These are phyloP conservation scores for Alternaria alternata DNA, from an alignment of 2,329 filamentous ascomycete species.

Conservation along the genomic window DNA sequence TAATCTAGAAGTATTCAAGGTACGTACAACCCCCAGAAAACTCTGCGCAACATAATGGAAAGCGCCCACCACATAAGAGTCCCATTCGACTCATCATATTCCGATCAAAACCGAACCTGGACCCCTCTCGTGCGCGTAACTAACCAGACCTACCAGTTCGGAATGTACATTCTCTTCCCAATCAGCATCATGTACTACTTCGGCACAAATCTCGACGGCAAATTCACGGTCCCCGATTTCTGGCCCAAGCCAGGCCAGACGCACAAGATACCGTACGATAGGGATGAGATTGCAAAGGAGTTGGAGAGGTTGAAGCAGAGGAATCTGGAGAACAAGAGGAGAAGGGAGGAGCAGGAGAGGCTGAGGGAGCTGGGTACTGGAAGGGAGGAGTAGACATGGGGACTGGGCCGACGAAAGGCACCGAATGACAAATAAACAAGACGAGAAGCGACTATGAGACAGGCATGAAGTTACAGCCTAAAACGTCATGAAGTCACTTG, in stretches of 20 bases:
- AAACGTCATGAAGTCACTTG: not conserved
- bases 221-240: conserved; percentile 86
- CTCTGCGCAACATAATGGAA: not conserved
- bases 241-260: conserved; percentile 86
- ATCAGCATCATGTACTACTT: conserved; percentile 99
- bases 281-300: conserved; percentile 84
- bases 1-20: conserved; percentile 96
- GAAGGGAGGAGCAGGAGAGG: conserved; percentile 55
- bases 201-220: conserved; percentile 91
- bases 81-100: conserved; percentile 2
- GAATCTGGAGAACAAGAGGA: conserved; percentile 57
- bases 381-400: conserved; percentile 23
- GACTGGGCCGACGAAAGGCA: not conserved
- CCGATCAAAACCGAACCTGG: not conserved
- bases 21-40: conserved; percentile 48
- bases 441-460: not conserved
- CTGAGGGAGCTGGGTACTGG: conserved; percentile 24
- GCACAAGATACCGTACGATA: conserved; percentile 77
- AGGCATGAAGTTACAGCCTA: not conserved
- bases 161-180: conserved; percentile 98
- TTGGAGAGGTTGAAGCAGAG: conserved; percentile 71
- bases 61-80: not conserved
- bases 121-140: not conserved
- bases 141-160: conserved; percentile 70
- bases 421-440: not conserved